A percentile compares a stretch with the other conserved stretches of the same genome.
Evolutionary conservation across 495 filamentous ascomycete genomes (phyloP).

Genomic region (Lepidopterella palustris): DNA sequence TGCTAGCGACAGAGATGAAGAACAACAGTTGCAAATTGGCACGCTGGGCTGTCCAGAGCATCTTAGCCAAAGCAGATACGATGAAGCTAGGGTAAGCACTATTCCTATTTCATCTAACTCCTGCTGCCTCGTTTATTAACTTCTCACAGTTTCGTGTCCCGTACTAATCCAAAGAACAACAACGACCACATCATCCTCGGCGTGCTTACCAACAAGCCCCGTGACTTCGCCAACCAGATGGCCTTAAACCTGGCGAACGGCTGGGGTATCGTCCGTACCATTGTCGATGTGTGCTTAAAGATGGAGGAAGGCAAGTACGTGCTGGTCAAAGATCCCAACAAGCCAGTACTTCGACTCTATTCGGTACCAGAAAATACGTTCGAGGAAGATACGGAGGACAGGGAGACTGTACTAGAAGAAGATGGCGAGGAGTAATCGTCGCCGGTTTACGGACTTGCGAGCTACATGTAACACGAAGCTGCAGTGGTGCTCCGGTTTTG

Average conservation of each 20-base stretch:
- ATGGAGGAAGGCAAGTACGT: slow-evolving; percentile 67
- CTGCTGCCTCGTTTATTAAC: slow-evolving; percentile 11
- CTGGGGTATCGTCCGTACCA: slow-evolving; percentile 97
- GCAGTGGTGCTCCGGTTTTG: no score
- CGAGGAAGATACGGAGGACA: slow-evolving; percentile 65
- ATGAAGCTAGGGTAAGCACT: slow-evolving; percentile 87
- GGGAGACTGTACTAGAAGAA: slow-evolving; percentile 35
- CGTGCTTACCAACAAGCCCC: slow-evolving; percentile 93
- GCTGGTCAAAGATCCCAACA: slow-evolving; percentile 86
- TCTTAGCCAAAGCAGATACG: slow-evolving; percentile 87
- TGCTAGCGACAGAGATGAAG: slow-evolving; percentile 99
- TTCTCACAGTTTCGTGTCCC: slow-evolving; percentile 73
- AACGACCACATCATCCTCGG: slow-evolving; percentile 91
- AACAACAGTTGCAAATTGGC: slow-evolving; percentile 99
- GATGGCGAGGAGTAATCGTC: slow-evolving; percentile 40
- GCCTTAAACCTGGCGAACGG: slow-evolving; percentile 92
- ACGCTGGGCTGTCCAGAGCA: slow-evolving; percentile 91
- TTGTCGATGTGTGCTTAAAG: slow-evolving; percentile 81
- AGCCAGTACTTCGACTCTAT: slow-evolving; percentile 85
- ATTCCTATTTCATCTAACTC: background rate
- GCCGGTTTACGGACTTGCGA: no score
- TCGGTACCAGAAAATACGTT: slow-evolving; percentile 81
- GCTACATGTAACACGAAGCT: no score
- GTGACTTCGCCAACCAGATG: slow-evolving; percentile 96
- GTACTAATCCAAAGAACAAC: slow-evolving; percentile 79